A percentile compares a stretch with the other conserved stretches of the same genome.
phyloP scores from a whole-genome alignment of 768 basidiomycete species.

The Calocybe cyanea region DNA sequence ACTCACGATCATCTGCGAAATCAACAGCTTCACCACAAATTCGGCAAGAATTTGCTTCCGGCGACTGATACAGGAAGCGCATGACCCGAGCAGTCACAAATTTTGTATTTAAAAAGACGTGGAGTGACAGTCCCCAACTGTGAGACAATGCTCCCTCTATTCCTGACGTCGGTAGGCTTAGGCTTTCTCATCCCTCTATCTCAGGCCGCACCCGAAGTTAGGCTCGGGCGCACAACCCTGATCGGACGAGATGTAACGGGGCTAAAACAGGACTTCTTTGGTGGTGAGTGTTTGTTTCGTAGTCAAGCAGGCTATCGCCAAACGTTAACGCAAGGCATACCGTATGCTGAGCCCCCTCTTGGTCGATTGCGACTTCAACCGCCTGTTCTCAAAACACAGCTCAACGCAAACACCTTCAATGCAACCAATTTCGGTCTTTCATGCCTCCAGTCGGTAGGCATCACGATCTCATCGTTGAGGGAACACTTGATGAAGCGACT shows the following conservation, averaged over 20 bases:
- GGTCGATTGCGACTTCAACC: conserved; percentile 42
- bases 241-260: conserved; percentile 30
- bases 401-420: conserved; percentile 32
- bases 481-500: background rate
- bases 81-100: too few relatives aligned
- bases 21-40: too few relatives aligned
- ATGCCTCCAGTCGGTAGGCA: conserved; percentile 45
- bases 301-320: too few relatives aligned
- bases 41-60: background rate
- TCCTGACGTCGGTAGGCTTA: conserved; percentile 2
- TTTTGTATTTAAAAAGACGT: too few relatives aligned
- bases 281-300: conserved; percentile 27
- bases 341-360: conserved; percentile 51
- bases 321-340: conserved; percentile 35
- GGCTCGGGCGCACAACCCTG: conserved; percentile 34
- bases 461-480: background rate
- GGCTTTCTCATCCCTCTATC: conserved; percentile 1
- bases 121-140: background rate
- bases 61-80: too few relatives aligned
- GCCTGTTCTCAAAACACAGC: conserved; percentile 40
- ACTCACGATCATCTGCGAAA: too few relatives aligned
- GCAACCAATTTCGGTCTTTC: conserved; percentile 35
- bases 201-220: conserved; percentile 29
- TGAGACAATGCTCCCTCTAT: conserved; percentile 5
- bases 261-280: conserved; percentile 43